Evolutionary conservation across 177 flowering plant species (phyloP), one percentile per base, ranked within the genome.

Genomic region (Telopea speciosissima): DNA sequence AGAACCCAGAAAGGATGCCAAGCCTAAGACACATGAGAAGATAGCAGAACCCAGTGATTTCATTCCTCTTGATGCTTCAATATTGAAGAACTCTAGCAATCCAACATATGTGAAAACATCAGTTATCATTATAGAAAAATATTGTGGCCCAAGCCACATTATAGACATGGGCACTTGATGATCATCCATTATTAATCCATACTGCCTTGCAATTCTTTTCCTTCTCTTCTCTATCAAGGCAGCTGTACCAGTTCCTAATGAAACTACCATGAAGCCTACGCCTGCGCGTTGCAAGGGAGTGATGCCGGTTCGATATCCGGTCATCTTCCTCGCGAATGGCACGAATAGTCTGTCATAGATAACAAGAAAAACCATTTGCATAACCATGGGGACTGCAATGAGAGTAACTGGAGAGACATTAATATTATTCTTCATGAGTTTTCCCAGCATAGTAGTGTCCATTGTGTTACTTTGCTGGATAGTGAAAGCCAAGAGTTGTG

Each of bases 41-140:
- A 91, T 85, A 6, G 93, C 83, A 1, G 93, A 90, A 0, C 92
- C 95, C 61, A 90, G 24, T 1, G 93, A 90, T 76, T 87, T 88
- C 95, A 90, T 92, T 64, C 83, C 78, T 7, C 68, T 16, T 0
- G 93, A 90, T 3, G 87, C 90, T 65, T 90, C 92, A 4, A 86
- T 80, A 75, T 88, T 89, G 90, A 87, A 92, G 59, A 88, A 90
- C 72, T 92, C 90, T 21, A 90, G 26, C 72, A 89, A 62, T 3
- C 97, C 97, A 0, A 90, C 92, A 67, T 87, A 72, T 17, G 88
- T 83, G 81, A 85, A 87, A 7, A 88, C 85, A 72, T 92, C 93
- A 1, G 88, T 91, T 3, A 91, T 83, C 1, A 93, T 89, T 3
- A 91, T 78, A 65, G 81, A 82, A 66, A 88, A 24, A 75, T 86